Evolutionary conservation across 306 rosid genomes (phyloP), one percentile per base, ranked within the genome.

Genomic region (Trifolium fragiferum): DNA sequence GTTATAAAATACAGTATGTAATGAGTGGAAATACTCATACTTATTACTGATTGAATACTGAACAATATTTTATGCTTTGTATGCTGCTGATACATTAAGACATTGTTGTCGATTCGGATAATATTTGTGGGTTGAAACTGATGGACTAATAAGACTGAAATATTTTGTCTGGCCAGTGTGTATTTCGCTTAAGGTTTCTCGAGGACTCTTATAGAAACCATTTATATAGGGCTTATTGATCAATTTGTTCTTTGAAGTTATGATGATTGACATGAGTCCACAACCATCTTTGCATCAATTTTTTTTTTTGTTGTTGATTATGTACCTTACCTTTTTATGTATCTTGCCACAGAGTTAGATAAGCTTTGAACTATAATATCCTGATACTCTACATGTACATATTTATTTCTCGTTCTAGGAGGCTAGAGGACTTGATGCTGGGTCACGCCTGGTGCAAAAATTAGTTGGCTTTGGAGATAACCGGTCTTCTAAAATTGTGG

Each of bases 351-450:
- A 19, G 75, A 19, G 14, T 66, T 47, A 15, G 41, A 75, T 43
- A 27, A 11, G 57, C 37, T 53, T 47, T 60, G 73, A 66, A 72
- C 13, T 37, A 9, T 40, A 66, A 40, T 41, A 72, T 73, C 54
- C 53, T 68, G 62, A 62, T 76, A 46, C 72, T 70, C 68, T 75
- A 43, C 51, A 58, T 49, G 27, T 32, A 43, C 27, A 15, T 32
- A 27, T 59, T 60, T 74, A 74, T 61, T 70, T 80, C 66, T 21
- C 62, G 62, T 23, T 57, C 58, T 83, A 94, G 98, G 97, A 94
- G 82, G 98, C 97, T 58, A 90, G 98, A 84, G 98, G 98, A 70
- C 97, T 94, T 51, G 98, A 91, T 84, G 98, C 98, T 10, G 98
- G 97, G 60, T 97, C 98, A 32, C 88, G 96, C 43, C 81, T 91